Percentiles rank a stretch among this genome's conserved stretches.
Conservation (phyloP, 2,329 filamentous ascomycete species). For the Zymoseptoria pseudotritici region DNA sequence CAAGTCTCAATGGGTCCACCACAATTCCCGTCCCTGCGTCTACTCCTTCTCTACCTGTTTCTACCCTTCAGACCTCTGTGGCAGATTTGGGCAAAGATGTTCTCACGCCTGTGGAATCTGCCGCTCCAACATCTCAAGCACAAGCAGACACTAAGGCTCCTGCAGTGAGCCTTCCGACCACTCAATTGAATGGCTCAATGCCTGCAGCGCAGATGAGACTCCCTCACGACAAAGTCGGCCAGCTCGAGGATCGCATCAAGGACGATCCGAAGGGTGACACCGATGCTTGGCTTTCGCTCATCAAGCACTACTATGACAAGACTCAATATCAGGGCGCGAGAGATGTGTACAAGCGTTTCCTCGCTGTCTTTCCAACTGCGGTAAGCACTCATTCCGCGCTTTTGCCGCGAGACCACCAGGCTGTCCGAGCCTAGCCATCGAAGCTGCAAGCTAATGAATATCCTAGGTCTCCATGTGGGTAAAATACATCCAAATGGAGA, state of each 20-base stretch:
- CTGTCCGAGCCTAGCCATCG: background rate
- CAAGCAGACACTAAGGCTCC: constrained; percentile 9
- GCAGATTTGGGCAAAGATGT: constrained; percentile 20
- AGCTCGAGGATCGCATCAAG: constrained; percentile 83
- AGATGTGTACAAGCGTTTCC: constrained; percentile 74
- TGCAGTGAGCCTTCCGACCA: constrained; percentile 9
- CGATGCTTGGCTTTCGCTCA: constrained; percentile 83
- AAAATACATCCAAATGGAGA: constrained; percentile 80
- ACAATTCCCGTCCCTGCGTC: constrained; percentile 24
- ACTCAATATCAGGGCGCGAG: constrained; percentile 77
- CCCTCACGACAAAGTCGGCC: constrained; percentile 65
- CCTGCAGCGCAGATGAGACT: constrained; percentile 36
- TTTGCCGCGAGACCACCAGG: background rate
- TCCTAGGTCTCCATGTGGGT: constrained; percentile 83
- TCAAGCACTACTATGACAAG: constrained; percentile 73
- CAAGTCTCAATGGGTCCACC: constrained; percentile 30
- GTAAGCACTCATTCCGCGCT: constrained; percentile 51
- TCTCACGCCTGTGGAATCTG: constrained; percentile 23
- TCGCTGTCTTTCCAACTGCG: constrained; percentile 80
- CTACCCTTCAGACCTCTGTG: constrained; percentile 26
- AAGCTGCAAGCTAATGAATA: background rate
- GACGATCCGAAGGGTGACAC: constrained; percentile 90
- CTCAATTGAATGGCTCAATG: constrained; percentile 10
- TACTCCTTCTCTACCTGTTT: constrained; percentile 22
- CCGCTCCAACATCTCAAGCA: constrained; percentile 9